Evolutionary conservation across 768 basidiomycete genomes (phyloP), one percentile per base, ranked within the genome.

Genomic region (Mycena vitilis): DNA sequence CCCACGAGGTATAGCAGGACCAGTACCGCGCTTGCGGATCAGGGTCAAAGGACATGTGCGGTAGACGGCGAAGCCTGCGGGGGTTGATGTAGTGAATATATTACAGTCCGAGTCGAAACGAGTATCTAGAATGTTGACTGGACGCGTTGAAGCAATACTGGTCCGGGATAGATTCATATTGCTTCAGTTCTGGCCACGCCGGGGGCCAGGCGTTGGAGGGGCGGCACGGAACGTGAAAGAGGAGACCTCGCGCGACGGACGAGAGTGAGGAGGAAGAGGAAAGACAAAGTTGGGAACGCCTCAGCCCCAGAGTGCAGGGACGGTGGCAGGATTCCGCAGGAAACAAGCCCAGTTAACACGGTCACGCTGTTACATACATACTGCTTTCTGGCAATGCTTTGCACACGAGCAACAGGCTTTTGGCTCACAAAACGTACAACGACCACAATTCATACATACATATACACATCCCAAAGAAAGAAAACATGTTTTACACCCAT

Each of bases 141-240:
- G 93, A 65, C 82, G 85, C 45, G 93, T 91, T 25, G 93, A 82
- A 68, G 91, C 88, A 81, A 95, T 94, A 44, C 91, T 89, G 78
- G 94, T 92, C 75, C 94, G 89, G 74, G 90, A 93, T 76, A 95
- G 84, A 85, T 95, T 94, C 94, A 95, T 95, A 18, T 40, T 15
- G 40, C 30, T 30, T 30, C 30, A 30, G 5, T n/a, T n/a, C n/a
- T n/a, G n/a, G n/a, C n/a, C n/a, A n/a, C n/a, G 30, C 30, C 30
- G 30, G n/a, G n/a, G n/a, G 30, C 30, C 2, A 2, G 30, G 30
- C 30, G 30, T 30, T 5, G 30, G 30, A 30, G 30, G 30, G 30
- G 30, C 30, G 30, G 30, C 30, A 30, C 30, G 30, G 30, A 30
- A 30, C 30, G 30, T 30, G 5, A 3, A 30, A 30, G 30, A 30